Evolutionary conservation across 805 yeast genomes (phyloP).

Genomic region (Hanseniaspora vineae): DNA sequence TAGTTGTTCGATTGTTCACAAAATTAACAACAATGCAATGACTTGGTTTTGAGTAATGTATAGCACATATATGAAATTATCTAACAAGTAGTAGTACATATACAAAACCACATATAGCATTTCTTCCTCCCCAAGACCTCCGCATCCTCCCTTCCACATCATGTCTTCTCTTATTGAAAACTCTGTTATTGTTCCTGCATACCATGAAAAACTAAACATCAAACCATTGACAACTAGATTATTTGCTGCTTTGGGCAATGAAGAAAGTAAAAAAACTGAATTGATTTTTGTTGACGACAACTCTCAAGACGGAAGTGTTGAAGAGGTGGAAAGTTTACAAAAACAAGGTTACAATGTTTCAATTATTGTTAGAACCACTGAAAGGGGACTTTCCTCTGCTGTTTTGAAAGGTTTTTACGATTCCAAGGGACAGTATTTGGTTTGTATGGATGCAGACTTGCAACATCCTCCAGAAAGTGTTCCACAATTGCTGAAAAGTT

Average conservation of each 20-base stretch:
- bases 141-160: neutral
- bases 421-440: conserved; percentile 33
- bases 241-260: conserved; percentile 35
- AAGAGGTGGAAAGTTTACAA: conserved; percentile 33
- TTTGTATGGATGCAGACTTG: conserved; percentile 43
- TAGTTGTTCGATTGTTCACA: too few species aligned
- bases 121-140: too few species aligned
- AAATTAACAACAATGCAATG: too few species aligned
- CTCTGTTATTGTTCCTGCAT: conserved; percentile 37
- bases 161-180: conserved; percentile 20
- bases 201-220: conserved; percentile 36
- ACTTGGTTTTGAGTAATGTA: too few species aligned
- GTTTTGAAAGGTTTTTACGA: conserved; percentile 36
- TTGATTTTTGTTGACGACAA: conserved; percentile 40
- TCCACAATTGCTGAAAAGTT: conserved; percentile 29
- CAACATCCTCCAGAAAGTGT: conserved; percentile 43
- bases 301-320: conserved; percentile 39
- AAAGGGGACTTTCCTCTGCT: conserved; percentile 38
- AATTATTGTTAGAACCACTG: conserved; percentile 37
- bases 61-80: too few species aligned
- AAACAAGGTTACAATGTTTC: conserved; percentile 35
- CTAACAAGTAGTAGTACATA: too few species aligned
- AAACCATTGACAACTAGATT: conserved; percentile 36
- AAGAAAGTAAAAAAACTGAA: conserved; percentile 30
- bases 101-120: too few species aligned